These are phyloP conservation scores for Cucurbita pepo DNA, from an alignment of 306 rosid species.

Conservation along the genomic window DNA sequence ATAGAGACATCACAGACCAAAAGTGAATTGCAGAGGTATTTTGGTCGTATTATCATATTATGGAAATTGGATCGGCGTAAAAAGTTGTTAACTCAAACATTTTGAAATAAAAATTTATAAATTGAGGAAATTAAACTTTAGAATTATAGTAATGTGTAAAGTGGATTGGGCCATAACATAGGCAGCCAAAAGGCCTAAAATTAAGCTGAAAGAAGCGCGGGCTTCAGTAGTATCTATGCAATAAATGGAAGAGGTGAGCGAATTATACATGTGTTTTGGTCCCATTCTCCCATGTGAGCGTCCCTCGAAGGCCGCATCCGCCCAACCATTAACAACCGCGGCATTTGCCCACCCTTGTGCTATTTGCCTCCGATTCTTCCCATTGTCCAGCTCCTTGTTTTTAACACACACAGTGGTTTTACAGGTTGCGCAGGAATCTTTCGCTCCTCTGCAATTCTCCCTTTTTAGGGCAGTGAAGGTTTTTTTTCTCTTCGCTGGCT, in stretches of 20 bases:
- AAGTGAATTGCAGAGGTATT: too few relatives aligned
- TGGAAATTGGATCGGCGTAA: too few relatives aligned
- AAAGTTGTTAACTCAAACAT: too few relatives aligned
- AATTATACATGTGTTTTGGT: conserved; percentile 25
- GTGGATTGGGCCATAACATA: background rate
- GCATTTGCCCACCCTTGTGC: conserved; percentile 15
- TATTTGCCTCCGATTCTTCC: background rate
- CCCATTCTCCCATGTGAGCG: conserved; percentile 86
- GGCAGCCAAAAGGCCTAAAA: background rate
- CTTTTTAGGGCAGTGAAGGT: background rate
- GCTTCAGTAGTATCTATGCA: background rate
- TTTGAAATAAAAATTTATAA: too few relatives aligned
- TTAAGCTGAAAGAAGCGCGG: background rate
- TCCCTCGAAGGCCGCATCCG: conserved; percentile 38
- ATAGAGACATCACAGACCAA: too few relatives aligned
- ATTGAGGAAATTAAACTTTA: too few relatives aligned
- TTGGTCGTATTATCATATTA: too few relatives aligned
- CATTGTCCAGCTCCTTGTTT: conserved; percentile 23
- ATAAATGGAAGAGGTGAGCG: conserved; percentile 22
- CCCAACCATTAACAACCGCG: conserved; percentile 31
- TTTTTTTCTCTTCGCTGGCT: background rate
- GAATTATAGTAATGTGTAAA: too few relatives aligned
- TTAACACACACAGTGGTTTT: conserved; percentile 5
- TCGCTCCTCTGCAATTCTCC: background rate
- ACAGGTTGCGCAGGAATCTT: background rate